phyloP scores from a whole-genome alignment of 2,329 filamentous ascomycete species.

The Alternaria brassicae region DNA sequence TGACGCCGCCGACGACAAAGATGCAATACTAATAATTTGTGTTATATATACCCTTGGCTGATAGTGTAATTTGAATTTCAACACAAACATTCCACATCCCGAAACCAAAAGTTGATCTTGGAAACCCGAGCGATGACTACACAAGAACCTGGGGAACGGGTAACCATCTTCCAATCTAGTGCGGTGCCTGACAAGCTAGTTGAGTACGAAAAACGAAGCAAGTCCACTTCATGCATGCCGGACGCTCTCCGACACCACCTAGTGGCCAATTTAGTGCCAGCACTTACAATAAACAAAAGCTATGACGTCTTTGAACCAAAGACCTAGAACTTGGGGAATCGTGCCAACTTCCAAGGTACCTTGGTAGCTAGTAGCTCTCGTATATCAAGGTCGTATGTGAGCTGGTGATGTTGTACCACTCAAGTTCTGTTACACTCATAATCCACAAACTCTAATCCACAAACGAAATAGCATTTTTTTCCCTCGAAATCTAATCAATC shows the following conservation, averaged over 20 bases:
- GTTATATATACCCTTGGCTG: not conserved
- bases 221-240: not conserved
- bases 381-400: constrained; percentile 2
- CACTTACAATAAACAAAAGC: constrained; percentile 3
- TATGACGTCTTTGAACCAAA: constrained; percentile 11
- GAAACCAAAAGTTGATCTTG: not conserved
- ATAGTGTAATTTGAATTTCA: not conserved
- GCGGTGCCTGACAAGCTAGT: not conserved
- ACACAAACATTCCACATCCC: not conserved
- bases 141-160: not conserved
- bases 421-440: not conserved
- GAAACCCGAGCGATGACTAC: not conserved
- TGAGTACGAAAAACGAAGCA: not conserved
- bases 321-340: not conserved
- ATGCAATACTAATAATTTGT: not conserved
- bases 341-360: constrained; percentile 12
- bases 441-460: not conserved
- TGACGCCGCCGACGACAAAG: too few species aligned
- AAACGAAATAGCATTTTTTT: not conserved
- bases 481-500: not conserved
- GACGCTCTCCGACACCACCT: constrained; percentile 3
- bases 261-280: constrained; percentile 6
- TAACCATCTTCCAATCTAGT: not conserved
- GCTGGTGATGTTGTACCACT: too few species aligned
- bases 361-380: not conserved